These are phyloP conservation scores for Cucurbita argyrosperma DNA, from an alignment of 306 rosid species.

Conservation along the genomic window DNA sequence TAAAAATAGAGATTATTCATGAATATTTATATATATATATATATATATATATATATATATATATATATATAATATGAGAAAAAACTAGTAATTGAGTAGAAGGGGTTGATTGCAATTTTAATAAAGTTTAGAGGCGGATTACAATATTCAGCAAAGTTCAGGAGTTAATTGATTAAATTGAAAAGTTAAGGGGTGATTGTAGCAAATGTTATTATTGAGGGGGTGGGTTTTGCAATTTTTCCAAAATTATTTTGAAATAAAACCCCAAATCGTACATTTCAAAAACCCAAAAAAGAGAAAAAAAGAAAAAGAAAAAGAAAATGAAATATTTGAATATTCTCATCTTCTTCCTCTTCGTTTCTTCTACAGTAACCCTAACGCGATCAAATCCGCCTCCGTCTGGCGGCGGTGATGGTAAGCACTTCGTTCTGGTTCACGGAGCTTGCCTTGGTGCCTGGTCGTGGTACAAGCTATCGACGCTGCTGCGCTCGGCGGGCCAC, in stretches of 20 bases:
- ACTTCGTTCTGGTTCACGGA: slow-evolving; percentile 36
- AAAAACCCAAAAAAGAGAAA: neutral
- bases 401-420: neutral
- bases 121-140: too few relatives aligned
- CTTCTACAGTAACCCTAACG: neutral
- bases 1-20: too few relatives aligned
- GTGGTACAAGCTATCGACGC: slow-evolving; percentile 27
- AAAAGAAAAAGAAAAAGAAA: neutral
- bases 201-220: too few relatives aligned
- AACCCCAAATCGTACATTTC: neutral
- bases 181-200: too few relatives aligned
- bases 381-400: neutral
- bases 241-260: neutral
- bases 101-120: too few relatives aligned
- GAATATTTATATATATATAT: too few relatives aligned
- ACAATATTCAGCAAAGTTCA: too few relatives aligned
- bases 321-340: neutral
- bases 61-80: too few relatives aligned
- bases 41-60: too few relatives aligned
- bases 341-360: neutral
- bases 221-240: too few relatives aligned
- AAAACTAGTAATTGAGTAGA: too few relatives aligned
- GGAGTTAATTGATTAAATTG: too few relatives aligned
- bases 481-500: slow-evolving; percentile 16
- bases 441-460: slow-evolving; percentile 43